Conservation (phyloP, 139 green algal species). For the Choricystis sp. region DNA sequence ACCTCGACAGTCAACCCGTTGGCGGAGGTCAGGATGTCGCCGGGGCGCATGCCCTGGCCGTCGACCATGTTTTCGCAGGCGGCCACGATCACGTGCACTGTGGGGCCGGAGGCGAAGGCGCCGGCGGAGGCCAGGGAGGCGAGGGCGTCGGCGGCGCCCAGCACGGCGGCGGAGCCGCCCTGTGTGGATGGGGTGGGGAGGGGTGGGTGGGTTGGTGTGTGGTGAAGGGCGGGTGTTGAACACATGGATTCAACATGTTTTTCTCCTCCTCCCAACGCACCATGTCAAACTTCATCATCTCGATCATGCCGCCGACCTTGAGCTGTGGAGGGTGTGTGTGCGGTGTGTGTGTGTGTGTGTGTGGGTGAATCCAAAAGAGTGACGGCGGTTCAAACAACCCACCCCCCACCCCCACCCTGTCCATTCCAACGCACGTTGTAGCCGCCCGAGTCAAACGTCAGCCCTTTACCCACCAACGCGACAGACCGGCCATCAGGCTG, state of each 20-base stretch:
- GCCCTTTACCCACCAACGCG: conserved; percentile 80
- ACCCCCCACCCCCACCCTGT: not conserved
- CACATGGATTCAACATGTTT: conserved; percentile 4
- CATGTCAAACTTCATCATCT: conserved; percentile 90
- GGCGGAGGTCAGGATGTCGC: conserved; percentile 82
- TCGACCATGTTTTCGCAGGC: conserved; percentile 98
- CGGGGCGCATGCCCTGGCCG: conserved; percentile 63
- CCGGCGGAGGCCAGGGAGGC: conserved; percentile 39
- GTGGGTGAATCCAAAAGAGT: too few relatives aligned
- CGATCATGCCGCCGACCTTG: conserved; percentile 91
- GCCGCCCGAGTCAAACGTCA: conserved; percentile 28
- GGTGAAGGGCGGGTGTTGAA: too few relatives aligned
- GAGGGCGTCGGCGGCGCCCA: conserved; percentile 66
- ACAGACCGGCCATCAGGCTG: conserved; percentile 18
- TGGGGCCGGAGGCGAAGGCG: not conserved
- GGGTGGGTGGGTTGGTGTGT: not conserved
- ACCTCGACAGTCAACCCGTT: conserved; percentile 85
- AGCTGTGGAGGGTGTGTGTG: too few relatives aligned
- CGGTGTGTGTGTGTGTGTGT: too few relatives aligned
- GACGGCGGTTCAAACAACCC: conserved; percentile 81
- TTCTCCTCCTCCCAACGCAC: not conserved
- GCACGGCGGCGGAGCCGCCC: conserved; percentile 58
- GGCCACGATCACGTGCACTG: conserved; percentile 89
- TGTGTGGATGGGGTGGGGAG: conserved; percentile 24
- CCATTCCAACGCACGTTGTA: too few relatives aligned